Evolutionary conservation across 495 filamentous ascomycete species (phyloP), one percentile per base, ranked within the genome.

Genomic region (Hyphodiscus hymeniophilus): DNA sequence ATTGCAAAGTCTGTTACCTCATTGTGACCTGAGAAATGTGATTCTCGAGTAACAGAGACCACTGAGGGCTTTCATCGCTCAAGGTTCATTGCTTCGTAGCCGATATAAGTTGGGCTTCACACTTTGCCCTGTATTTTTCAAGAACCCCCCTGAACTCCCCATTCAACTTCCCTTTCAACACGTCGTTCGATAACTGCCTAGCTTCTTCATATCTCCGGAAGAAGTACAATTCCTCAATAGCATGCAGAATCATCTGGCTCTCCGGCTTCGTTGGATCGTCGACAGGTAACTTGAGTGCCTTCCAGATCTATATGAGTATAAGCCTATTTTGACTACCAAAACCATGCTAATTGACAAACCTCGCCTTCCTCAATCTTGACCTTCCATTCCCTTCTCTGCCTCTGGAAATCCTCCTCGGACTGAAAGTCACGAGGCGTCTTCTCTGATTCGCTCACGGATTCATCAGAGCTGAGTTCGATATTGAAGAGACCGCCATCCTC

Each of bases 191-290:
- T 11, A 77, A 63, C 5, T 44, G 24, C 11, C 63, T 59, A 0
- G 66, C 74, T 43, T 74, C 67, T 13, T 61, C 49, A 35, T 70
- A 79, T 11, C 69, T 60, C 1, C 63, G 56, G 32, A 69, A 72
- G 57, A 76, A 78, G 32, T 77, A 79, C 8, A 79, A 58, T 51
- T 79, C 74, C 51, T 79, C 75, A 2, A 72, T 73, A 0, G 74
- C 71, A 55, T 79, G 73, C 10, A 76, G 45, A 15, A 79, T 54
- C 5, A 64, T 62, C 46, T 76, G 72, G 24, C 43, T 48, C 32
- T 59, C 52, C 6, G 32, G 52, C 34, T 61, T 63, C 1, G 50
- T 36, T 1, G 62, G 63, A 2, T 67, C 62, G 12, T 67, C 63
- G 6, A 71, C 46, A 10, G 72, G 68, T 13, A 73, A 45, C n/a